Evolutionary conservation across 2,329 filamentous ascomycete species (phyloP), one percentile per base, ranked within the genome.

Genomic region (Venturia pyrina): DNA sequence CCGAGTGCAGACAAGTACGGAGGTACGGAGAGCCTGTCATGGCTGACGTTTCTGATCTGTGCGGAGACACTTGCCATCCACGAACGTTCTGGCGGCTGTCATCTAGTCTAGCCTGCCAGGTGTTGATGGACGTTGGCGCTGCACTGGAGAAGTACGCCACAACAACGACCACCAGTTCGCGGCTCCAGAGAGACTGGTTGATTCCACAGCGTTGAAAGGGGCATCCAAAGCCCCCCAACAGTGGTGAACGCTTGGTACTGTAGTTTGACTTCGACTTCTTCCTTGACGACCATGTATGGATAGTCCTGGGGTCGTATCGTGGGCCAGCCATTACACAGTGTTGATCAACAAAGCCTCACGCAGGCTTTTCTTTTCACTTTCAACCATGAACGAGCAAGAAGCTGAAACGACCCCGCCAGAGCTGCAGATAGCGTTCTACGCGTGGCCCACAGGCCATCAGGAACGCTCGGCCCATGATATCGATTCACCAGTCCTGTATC

Each of bases 361-460:
- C 60, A 48, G 34, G 34, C 41, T 6, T 43, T 62, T 28, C 60
- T 48, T 44, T 44, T 17, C 60, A 28, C 34, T 44, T 44, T 17
- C 60, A 28, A 32, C 17, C 10, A 28, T 19, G 41, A 43, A n/a
- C 13, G 13, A 28, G 19, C 40, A 32, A 28, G 60, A 48, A 62
- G 37, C 60, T 62, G 60, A 62, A 62, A 62, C 60, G 5, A 62
- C 37, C 60, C 60, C 60, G 32, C 32, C 60, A 48, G 40, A 19
- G 40, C 34, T 56, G 28, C 28, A 28, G 28, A 62, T 44, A 44
- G 34, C 28, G 60, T 44, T 48, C 44, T 28, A 34, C 40, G 60
- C 41, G 37, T 32, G 59, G 59, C 41, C n/a, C 59, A 56, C 50
- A 56, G 37, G 59, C 32, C 37, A 34, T 34, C 56, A 41, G 5